Conservation (phyloP, 2,329 filamentous ascomycete genomes). For the Paecilomyces sp. region DNA sequence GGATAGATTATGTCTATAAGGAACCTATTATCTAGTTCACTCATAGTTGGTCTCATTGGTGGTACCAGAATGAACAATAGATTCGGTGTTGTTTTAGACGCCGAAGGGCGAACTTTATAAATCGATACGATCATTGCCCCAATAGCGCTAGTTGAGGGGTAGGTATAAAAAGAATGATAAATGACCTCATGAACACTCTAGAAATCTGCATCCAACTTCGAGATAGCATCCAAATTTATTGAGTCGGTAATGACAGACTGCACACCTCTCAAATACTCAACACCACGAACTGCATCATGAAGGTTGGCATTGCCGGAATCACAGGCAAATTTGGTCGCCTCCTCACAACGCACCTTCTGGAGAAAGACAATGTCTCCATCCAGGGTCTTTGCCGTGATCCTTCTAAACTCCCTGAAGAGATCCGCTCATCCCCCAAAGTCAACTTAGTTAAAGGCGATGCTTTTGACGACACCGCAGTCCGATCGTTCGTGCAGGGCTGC, state of each 20-base stretch:
- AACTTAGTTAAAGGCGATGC: constrained; percentile 19
- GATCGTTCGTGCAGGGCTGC: constrained; percentile 19
- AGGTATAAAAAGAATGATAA: neutral
- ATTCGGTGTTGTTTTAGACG: neutral
- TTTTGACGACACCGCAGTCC: constrained; percentile 16
- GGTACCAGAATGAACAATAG: neutral
- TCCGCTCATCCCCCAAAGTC: constrained; percentile 11
- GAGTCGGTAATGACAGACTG: no score
- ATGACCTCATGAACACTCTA: neutral
- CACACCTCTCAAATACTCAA: no score
- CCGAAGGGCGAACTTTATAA: neutral
- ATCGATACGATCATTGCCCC: neutral
- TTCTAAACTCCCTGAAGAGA: constrained; percentile 13
- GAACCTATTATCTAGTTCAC: neutral
- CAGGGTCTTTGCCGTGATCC: constrained; percentile 22
- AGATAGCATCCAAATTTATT: no score
- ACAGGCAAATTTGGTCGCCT: constrained; percentile 26
- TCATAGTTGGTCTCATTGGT: neutral
- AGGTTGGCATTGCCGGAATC: constrained; percentile 25
- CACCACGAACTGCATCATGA: neutral
- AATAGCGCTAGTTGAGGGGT: neutral
- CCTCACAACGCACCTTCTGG: constrained; percentile 20
- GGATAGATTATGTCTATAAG: no score
- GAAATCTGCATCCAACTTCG: neutral
- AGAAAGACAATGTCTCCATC: constrained; percentile 13